Conservation (phyloP, 2,329 filamentous ascomycete species). For the Trichoderma afroharzianum region DNA sequence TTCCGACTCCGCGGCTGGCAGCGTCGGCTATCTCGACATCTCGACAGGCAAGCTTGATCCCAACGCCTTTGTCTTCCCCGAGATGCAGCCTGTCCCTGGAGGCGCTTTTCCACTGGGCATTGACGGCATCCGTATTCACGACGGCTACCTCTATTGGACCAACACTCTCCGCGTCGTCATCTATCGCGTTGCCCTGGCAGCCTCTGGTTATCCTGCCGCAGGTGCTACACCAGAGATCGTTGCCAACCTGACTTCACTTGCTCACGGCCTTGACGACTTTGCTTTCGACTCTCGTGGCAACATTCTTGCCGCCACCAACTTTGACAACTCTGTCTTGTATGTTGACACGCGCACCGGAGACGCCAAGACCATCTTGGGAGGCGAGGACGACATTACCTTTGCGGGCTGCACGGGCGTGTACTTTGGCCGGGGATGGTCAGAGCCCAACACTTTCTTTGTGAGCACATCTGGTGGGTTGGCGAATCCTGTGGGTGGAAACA, state of each 20-base stretch:
- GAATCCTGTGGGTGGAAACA: not conserved
- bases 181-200: not conserved
- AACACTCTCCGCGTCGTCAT: not conserved
- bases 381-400: not conserved
- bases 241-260: not conserved
- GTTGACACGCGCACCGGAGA: constrained; percentile 13
- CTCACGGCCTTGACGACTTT: not conserved
- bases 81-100: not conserved
- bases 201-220: not conserved
- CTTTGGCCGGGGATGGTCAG: not conserved
- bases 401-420: not conserved
- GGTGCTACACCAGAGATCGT: not conserved
- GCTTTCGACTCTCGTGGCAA: not conserved
- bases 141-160: not conserved
- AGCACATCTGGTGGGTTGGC: not conserved
- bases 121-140: not conserved
- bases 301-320: not conserved
- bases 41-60: not conserved
- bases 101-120: not conserved
- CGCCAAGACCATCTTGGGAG: not conserved
- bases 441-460: not conserved
- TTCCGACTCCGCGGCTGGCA: not conserved
- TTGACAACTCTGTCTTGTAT: not conserved
- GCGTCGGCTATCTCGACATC: not conserved
- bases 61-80: not conserved